Base-by-base conservation (phyloP, 192 early-diverging fungal genomes). In the Gaertneriomyces sp. region DNA sequence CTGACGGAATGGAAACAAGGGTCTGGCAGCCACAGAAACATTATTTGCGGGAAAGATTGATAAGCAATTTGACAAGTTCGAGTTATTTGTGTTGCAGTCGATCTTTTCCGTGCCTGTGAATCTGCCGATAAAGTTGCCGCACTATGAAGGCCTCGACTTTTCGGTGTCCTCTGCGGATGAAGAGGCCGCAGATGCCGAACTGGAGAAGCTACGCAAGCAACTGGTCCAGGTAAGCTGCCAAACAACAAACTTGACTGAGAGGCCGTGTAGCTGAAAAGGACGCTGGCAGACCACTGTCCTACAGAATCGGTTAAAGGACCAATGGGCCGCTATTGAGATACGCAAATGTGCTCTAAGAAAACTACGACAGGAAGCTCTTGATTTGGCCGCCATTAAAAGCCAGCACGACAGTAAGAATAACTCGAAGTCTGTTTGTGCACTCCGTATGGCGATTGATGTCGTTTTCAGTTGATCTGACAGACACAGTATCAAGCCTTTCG, bases 11-110 rank as follows among this genome's bases (percentile, higher is more conserved):
- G 5, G n/a, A 20, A 9, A 12, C 4, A 25, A 88, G 85, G 88
- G 88, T 1, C 83, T 91, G 61, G 81, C 87, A 66, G 81, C 87
- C 63, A 79, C 90, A 0, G 87, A 90, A 67, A 91, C 90, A 33
- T 68, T 93, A 38, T 72, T 93, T 10, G 91, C 93, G 66, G 74
- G 87, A 25, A 75, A 85, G 5, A 85, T 94, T 55, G 93, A 93
- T 68, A 87, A 86, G 63, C 80, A 85, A 64, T 93, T 93, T 81
- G 93, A 93, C 71, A 80, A 83, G 39, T 91, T 90, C 68, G 91
- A 94, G 66, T 72, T 92, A 7, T 92, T 89, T 62, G 80, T 78
- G 0, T 76, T 89, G 60, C 81, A 85, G 47, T 91, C 90, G 46
- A 77, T 93, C 59, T 91, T 94, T 49, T 78, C 76, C 42, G 69